Evolutionary conservation across 176 grass and related monocot genomes (phyloP), one percentile per base, ranked within the genome.

Genomic region (Metroxylon sagu): DNA sequence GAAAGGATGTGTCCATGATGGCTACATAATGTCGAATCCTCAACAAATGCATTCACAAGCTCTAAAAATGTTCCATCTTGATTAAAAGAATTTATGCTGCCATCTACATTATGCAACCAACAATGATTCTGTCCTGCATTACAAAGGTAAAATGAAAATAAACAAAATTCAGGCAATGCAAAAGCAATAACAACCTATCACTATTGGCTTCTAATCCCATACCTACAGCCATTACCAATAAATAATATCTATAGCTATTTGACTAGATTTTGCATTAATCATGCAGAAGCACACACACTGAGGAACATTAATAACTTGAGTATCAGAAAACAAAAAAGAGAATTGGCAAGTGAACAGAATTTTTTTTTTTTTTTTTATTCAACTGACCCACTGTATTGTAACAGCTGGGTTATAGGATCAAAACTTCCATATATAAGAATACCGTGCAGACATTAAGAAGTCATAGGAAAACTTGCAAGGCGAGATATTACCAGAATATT

Each of bases 51-150:
- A 74, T 81, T 70, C 61, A 77, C 18, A 57, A 86, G 73, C 59
- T 66, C 29, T 65, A 86, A 71, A 62, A 74, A 81, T 49, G 52
- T 43, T 74, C 76, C 72, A 57, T 66, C 69, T 61, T 71, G 21
- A 60, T 77, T 77, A 14, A 86, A 66, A 8, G 26, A 61, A 43
- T 49, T 70, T 70, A 69, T 73, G 48, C 6, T 66, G 18, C 56
- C 83, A 77, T 81, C 74, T 10, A 18, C 29, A 23, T 48, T 21
- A 6, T 86, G 81, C 54, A 86, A 56, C 83, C 83, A 86, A 70
- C 69, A 70, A 77, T 86, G 70, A 28, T 66, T 73, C 77, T 55
- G 56, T 50, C 74, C 83, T 86, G 57, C 0, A 26, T 56, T 54
- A 77, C 17, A 49, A 53, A 26, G 63, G 18, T 29, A 62, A 57